Conservation (phyloP, 2,329 filamentous ascomycete genomes). For the Pseudogymnoascus sp. region DNA sequence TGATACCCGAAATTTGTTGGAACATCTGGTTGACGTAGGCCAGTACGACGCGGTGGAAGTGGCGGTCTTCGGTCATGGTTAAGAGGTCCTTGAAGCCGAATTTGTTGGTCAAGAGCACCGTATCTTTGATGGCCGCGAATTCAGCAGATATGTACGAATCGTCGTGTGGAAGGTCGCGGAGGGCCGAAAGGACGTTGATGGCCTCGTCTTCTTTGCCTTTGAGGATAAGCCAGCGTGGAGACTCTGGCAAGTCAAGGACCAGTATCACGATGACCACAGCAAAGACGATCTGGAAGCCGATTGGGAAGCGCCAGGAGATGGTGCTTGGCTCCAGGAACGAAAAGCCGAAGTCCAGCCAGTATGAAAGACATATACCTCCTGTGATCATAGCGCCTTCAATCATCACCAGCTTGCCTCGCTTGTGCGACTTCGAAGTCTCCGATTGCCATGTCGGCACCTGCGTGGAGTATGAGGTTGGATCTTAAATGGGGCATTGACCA, state of each 20-base stretch:
- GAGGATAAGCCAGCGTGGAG: constrained; percentile 38
- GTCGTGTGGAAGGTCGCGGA: constrained; percentile 34
- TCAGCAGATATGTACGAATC: constrained; percentile 48
- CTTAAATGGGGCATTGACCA: neutral
- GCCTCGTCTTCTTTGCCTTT: constrained; percentile 38
- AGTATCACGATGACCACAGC: constrained; percentile 47
- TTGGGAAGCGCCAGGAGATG: constrained; percentile 51
- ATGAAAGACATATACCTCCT: constrained; percentile 46
- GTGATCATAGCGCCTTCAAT: constrained; percentile 51
- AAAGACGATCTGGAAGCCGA: constrained; percentile 50
- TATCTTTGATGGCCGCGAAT: constrained; percentile 43
- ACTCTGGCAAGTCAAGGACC: constrained; percentile 45
- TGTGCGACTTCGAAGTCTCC: constrained; percentile 48
- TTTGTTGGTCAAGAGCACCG: constrained; percentile 49
- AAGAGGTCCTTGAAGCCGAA: constrained; percentile 35
- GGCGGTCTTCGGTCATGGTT: constrained; percentile 41
- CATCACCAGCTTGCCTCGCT: constrained; percentile 52
- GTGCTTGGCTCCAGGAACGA: constrained; percentile 40
- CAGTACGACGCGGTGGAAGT: constrained; percentile 45
- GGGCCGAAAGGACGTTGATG: constrained; percentile 33
- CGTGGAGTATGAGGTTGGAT: neutral
- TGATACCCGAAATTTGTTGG: constrained; percentile 40
- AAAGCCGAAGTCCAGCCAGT: constrained; percentile 53
- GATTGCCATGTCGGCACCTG: constrained; percentile 49
- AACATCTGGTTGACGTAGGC: constrained; percentile 41